phyloP scores from a whole-genome alignment of 805 yeast genomes.

The Saccharomycopsis guyanensis region DNA sequence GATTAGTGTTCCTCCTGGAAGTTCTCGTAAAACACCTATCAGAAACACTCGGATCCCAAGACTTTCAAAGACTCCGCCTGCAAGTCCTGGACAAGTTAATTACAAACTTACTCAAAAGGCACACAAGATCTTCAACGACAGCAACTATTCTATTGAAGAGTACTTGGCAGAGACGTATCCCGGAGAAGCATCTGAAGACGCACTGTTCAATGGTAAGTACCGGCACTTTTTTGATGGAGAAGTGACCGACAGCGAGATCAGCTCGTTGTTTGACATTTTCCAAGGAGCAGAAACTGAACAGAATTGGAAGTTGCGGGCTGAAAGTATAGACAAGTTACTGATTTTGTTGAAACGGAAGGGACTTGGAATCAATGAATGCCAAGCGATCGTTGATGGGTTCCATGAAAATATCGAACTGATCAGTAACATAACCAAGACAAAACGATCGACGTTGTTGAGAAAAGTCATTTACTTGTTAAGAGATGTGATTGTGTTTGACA shows the following conservation, averaged over 20 bases:
- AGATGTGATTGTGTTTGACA: neutral
- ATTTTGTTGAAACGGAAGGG: neutral
- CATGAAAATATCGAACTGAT: neutral
- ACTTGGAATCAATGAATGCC: neutral
- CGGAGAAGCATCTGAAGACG: neutral
- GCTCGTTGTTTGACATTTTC: neutral
- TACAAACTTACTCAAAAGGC: neutral
- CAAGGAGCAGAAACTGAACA: neutral
- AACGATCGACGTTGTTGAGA: constrained; percentile 1
- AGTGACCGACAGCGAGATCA: neutral
- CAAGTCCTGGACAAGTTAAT: neutral
- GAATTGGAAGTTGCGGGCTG: neutral
- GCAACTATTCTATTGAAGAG: neutral
- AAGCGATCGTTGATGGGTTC: neutral
- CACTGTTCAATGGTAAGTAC: neutral
- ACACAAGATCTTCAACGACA: neutral
- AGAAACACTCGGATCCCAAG: neutral
- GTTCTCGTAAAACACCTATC: neutral
- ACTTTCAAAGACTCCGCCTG: neutral
- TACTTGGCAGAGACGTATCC: neutral
- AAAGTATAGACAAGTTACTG: neutral
- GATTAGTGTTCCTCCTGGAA: too few species aligned
- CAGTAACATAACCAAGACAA: neutral
- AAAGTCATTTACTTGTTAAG: neutral
- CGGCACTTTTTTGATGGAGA: neutral